phyloP scores from a whole-genome alignment of 805 yeast genomes.

The Nakazawaea ambrosiae region DNA sequence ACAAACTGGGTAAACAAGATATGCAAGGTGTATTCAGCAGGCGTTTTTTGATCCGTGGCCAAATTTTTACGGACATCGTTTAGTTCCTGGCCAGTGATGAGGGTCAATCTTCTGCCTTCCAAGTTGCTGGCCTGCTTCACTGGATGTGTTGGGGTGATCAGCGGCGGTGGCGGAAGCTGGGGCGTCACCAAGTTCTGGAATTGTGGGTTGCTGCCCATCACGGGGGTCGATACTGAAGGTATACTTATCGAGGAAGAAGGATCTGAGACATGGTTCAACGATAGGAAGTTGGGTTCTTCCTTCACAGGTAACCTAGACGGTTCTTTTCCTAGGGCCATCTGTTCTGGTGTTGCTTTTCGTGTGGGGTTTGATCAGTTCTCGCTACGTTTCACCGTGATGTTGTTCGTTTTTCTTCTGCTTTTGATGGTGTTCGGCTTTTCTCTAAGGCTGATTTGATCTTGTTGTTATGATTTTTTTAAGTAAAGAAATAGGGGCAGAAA shows the following conservation, averaged over 20 bases:
- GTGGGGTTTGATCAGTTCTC: too few species aligned
- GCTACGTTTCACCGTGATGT: background rate
- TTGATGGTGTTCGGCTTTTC: background rate
- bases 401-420: background rate
- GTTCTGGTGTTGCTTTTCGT: too few species aligned
- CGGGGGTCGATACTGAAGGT: constrained; percentile 2
- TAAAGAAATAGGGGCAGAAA: background rate
- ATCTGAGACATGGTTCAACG: too few species aligned
- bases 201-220: constrained; percentile 1
- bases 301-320: too few species aligned
- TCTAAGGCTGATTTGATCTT: background rate
- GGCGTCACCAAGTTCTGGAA: constrained; percentile 8
- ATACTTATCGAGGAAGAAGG: background rate
- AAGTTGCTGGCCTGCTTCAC: constrained; percentile 1
- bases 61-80: constrained; percentile 8
- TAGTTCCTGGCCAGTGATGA: constrained; percentile 5
- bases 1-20: constrained; percentile 94
- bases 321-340: too few species aligned
- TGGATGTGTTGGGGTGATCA: constrained; percentile 7
- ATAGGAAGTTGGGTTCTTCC: too few species aligned
- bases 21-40: constrained; percentile 89
- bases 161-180: constrained; percentile 11
- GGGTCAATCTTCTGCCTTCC: constrained; percentile 8
- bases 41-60: constrained; percentile 35
- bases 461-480: background rate